Conservation (phyloP, 495 filamentous ascomycete genomes). For the Aspergillus kassunensis region DNA sequence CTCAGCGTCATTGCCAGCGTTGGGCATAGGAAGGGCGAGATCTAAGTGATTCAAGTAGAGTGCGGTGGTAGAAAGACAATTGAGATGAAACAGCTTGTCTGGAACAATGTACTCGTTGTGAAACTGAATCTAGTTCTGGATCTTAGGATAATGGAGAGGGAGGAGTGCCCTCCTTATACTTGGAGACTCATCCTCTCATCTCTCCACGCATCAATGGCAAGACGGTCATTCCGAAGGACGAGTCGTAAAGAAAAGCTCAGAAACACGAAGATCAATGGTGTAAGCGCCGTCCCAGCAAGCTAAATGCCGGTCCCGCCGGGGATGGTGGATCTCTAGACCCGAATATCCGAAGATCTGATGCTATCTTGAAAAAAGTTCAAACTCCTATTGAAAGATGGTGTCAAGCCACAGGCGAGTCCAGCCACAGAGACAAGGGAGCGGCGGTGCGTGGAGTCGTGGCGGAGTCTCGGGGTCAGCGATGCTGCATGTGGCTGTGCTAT, state of each 20-base stretch:
- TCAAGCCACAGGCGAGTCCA: conserved; percentile 21
- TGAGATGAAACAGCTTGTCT: neutral
- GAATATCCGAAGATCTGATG: conserved; percentile 17
- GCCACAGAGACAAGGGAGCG: neutral
- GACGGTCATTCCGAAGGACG: conserved; percentile 16
- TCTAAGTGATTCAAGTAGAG: neutral
- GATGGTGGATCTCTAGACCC: conserved; percentile 15
- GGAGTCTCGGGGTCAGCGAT: conserved; percentile 9
- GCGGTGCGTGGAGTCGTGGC: conserved; percentile 20
- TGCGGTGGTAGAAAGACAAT: neutral
- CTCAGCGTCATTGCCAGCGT: conserved; percentile 32
- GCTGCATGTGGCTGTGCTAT: conserved; percentile 20
- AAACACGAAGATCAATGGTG: conserved; percentile 11
- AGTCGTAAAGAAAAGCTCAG: conserved; percentile 3
- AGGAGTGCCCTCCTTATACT: conserved; percentile 9
- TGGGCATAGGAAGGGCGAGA: conserved; percentile 25
- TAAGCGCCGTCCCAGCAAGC: conserved; percentile 9
- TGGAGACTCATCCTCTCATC: neutral
- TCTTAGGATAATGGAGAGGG: neutral
- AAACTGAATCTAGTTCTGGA: neutral
- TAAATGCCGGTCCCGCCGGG: conserved; percentile 15
- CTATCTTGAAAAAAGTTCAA: conserved; percentile 9
- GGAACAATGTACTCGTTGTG: neutral
- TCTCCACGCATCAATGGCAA: neutral
- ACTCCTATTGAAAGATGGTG: conserved; percentile 13